A percentile compares a stretch with the other conserved stretches of the same genome.
Evolutionary conservation across 2,329 filamentous ascomycete genomes (phyloP).

Genomic region (Leptoxyphium fumago): DNA sequence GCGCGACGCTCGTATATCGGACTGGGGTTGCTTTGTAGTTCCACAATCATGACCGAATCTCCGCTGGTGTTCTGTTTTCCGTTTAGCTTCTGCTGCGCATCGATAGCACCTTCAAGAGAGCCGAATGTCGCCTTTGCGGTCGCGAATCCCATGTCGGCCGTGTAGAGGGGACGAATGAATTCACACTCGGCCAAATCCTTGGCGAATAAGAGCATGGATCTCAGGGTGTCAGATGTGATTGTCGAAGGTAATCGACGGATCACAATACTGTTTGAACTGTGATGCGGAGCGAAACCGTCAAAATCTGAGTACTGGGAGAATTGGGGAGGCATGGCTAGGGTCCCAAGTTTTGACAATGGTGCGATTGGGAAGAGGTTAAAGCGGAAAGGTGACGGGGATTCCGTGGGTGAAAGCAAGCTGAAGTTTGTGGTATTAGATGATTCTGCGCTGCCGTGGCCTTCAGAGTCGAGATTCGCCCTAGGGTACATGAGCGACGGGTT

Average conservation of each 20-base stretch:
- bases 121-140: slow-evolving; percentile 46
- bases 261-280: slow-evolving; percentile 26
- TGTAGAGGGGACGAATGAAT: slow-evolving; percentile 38
- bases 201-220: slow-evolving; percentile 50
- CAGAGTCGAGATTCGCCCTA: too few relatives aligned
- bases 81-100: slow-evolving; percentile 44
- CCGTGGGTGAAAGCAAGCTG: too few relatives aligned
- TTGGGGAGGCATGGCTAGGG: too few relatives aligned
- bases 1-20: slow-evolving; percentile 27
- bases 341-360: too few relatives aligned
- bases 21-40: slow-evolving; percentile 32
- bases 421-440: too few relatives aligned
- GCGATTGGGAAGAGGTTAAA: too few relatives aligned
- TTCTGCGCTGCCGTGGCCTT: too few relatives aligned
- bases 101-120: slow-evolving; percentile 41
- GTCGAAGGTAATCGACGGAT: slow-evolving; percentile 46
- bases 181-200: slow-evolving; percentile 47
- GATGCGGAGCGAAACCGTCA: not conserved
- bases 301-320: too few relatives aligned
- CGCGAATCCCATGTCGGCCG: slow-evolving; percentile 41
- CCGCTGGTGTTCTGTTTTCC: slow-evolving; percentile 48
- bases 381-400: too few relatives aligned
- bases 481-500: too few relatives aligned
- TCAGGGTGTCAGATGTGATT: slow-evolving; percentile 42
- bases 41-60: slow-evolving; percentile 42